These are phyloP conservation scores for Phytophthora sp. DNA, from an alignment of 352 stramenopile genomes.

Conservation along the genomic window DNA sequence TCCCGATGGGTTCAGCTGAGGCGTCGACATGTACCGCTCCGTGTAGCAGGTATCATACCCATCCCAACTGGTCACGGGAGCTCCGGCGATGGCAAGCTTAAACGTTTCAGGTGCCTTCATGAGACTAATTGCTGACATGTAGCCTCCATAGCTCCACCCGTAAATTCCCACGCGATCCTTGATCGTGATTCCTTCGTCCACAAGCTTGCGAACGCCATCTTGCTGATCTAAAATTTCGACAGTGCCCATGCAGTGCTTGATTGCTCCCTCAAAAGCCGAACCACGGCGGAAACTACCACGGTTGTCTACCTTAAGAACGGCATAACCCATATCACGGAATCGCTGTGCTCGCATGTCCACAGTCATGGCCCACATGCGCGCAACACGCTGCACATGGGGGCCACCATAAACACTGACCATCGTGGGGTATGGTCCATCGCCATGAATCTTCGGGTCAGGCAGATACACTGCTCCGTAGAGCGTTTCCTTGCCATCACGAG, in stretches of 20 bases:
- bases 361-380: slow-evolving; percentile 91
- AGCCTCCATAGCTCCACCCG: slow-evolving; percentile 98
- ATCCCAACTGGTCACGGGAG: slow-evolving; percentile 97
- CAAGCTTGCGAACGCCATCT: slow-evolving; percentile 80
- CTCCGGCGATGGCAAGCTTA: slow-evolving; percentile 94
- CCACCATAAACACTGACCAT: slow-evolving; percentile 97
- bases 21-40: slow-evolving; percentile 97
- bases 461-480: slow-evolving; percentile 94
- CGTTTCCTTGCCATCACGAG: slow-evolving; percentile 82
- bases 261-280: slow-evolving; percentile 93
- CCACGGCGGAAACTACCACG: slow-evolving; percentile 93
- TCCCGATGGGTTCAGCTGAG: slow-evolving; percentile 91
- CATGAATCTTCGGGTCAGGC: slow-evolving; percentile 86
- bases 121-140: slow-evolving; percentile 97
- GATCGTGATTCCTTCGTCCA: slow-evolving; percentile 89
- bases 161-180: slow-evolving; percentile 93
- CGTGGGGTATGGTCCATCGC: slow-evolving; percentile 93
- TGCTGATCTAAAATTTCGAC: slow-evolving; percentile 90
- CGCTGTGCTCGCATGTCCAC: slow-evolving; percentile 94
- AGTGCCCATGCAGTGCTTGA: slow-evolving; percentile 93
- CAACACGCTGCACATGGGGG: slow-evolving; percentile 96
- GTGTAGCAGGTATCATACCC: slow-evolving; percentile 99
- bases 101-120: slow-evolving; percentile 96
- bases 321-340: slow-evolving; percentile 94
- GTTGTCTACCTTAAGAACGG: slow-evolving; percentile 97